Conservation (phyloP, 805 yeast genomes). For the Saccharomycopsis fermentans region DNA sequence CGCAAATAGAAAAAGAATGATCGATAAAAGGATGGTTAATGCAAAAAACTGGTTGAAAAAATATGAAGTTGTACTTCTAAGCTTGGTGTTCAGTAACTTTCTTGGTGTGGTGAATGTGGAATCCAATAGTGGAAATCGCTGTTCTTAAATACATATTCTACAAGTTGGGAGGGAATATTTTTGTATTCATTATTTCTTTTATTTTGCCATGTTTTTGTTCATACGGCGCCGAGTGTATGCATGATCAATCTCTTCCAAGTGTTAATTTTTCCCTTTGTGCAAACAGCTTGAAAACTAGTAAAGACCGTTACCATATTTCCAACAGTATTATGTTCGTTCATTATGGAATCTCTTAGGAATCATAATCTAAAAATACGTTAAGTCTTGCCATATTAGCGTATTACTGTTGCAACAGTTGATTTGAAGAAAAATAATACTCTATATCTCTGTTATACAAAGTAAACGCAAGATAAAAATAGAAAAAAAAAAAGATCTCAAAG, state of each 20-base stretch:
- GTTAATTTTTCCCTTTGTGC: not conserved
- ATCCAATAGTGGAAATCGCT: not conserved
- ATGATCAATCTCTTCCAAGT: not conserved
- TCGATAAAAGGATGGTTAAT: not conserved
- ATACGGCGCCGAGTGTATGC: not conserved
- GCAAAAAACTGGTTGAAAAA: not conserved
- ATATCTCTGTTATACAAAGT: not conserved
- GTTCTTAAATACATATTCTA: not conserved
- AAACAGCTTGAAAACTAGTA: not conserved
- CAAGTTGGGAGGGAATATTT: too few relatives aligned
- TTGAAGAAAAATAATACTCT: not conserved
- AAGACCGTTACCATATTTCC: not conserved
- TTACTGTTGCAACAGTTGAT: too few relatives aligned
- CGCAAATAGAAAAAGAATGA: not conserved
- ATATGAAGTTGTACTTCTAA: too few relatives aligned
- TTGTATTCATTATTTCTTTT: not conserved
- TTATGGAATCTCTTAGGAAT: too few relatives aligned
- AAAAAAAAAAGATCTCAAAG: not conserved
- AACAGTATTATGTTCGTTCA: too few relatives aligned
- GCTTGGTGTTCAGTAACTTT: too few relatives aligned
- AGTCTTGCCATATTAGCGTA: too few relatives aligned
- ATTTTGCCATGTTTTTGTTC: not conserved
- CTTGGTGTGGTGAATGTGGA: too few relatives aligned
- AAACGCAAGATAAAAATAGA: not conserved
- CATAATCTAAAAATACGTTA: too few relatives aligned